Base-by-base conservation (phyloP, 2,329 filamentous ascomycete genomes). In the Cordyceps tenuipes region DNA sequence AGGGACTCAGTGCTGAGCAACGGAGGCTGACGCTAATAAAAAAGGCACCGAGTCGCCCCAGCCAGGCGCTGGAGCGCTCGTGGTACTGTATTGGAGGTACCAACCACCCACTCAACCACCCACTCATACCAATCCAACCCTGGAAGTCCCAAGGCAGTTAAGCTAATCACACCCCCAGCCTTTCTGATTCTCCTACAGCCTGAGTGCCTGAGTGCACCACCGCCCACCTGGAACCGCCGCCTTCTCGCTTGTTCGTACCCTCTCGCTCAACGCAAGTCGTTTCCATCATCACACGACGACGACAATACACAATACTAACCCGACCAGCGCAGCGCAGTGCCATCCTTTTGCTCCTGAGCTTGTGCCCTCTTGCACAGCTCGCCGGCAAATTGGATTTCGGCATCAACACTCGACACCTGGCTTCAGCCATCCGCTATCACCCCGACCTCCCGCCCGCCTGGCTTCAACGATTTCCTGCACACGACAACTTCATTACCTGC, bases 301-400 rank as follows among this genome's bases (percentile, higher is more conserved):
- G n/a, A n/a, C n/a, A n/a, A n/a, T n/a, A n/a, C n/a, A n/a, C 51
- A 44, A 43, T 55, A 60, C 59, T 60, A 60, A 60, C 52, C 46
- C 49, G 21, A 26, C 31, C 48, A 46, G 43, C 43, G n/a, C 52
- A 55, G 59, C 52, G 46, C 51, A 60, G 50, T 21, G 50, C 36
- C 34, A 23, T 51, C 26, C 59, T 46, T 12, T 29, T 56, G 34
- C 59, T 41, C 52, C 51, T 52, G 52, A 51, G 59, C 59, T 56
- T 46, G 59, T 60, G 52, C 49, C n/a, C 7, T 44, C 46, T 44
- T 21, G 59, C 59, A 26, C 26, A 51, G 59, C 59, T 60, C 52
- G 36, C 43, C 26, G 59, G 46, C 46, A 44, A 46, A 34, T 39
- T 41, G 51, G 51, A 50, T 36, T 34, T 55, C 44, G 51, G 44